Conservation (phyloP, 2,329 filamentous ascomycete genomes). For the Lecanicillium sp. region DNA sequence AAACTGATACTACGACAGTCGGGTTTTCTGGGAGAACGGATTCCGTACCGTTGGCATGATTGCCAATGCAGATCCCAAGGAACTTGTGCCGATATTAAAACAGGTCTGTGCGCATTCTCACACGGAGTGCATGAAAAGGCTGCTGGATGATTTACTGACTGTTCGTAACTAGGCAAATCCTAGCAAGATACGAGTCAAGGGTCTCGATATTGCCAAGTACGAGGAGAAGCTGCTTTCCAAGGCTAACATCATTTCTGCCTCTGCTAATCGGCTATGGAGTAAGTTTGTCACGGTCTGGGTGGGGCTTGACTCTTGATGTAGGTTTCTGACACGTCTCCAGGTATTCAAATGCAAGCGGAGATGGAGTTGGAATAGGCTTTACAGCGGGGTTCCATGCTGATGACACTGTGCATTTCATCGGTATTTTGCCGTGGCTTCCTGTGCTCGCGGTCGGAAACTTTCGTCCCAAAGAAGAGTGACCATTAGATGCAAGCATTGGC, state of each 20-base stretch:
- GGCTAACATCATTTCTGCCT: constrained; percentile 61
- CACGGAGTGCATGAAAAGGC: background rate
- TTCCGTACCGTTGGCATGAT: constrained; percentile 62
- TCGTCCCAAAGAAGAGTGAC: too few species aligned
- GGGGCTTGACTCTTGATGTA: background rate
- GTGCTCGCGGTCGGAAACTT: too few species aligned
- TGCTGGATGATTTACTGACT: constrained; percentile 11
- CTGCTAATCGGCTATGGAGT: constrained; percentile 66
- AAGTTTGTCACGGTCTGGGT: constrained; percentile 28
- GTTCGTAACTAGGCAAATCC: constrained; percentile 52
- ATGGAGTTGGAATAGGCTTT: constrained; percentile 39
- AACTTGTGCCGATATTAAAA: constrained; percentile 65
- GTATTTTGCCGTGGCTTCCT: too few species aligned
- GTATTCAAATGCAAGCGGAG: constrained; percentile 46
- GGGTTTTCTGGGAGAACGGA: constrained; percentile 71
- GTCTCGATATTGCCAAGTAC: constrained; percentile 51
- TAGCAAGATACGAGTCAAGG: constrained; percentile 53
- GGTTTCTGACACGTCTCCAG: constrained; percentile 25
- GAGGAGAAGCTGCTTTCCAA: constrained; percentile 59
- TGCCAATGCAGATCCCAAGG: constrained; percentile 61
- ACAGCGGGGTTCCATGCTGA: too few species aligned
- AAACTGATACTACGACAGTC: constrained; percentile 20
- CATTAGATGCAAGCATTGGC: too few species aligned
- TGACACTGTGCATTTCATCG: too few species aligned
- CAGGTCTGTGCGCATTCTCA: constrained; percentile 37